Evolutionary conservation across 2,329 filamentous ascomycete genomes (phyloP).

Genomic region (Cladosporium cucumerinum): DNA sequence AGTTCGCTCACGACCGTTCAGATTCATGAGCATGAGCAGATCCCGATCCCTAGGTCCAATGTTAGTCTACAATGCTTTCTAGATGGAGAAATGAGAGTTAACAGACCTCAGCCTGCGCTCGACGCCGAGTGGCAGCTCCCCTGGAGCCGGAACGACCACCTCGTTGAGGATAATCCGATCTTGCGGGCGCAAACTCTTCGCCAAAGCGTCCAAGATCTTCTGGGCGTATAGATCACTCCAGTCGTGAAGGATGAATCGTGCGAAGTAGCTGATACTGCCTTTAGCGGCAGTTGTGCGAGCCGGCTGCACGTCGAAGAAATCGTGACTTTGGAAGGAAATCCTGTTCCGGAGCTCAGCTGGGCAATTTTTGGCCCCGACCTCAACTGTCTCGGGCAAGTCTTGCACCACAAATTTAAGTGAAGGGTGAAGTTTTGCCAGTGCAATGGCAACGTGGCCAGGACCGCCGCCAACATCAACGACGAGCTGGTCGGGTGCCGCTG

Average conservation of each 20-base stretch:
- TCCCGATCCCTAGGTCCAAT: conserved; percentile 20
- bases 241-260: conserved; percentile 28
- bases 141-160: conserved; percentile 20
- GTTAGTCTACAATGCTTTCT: background rate
- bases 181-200: conserved; percentile 21
- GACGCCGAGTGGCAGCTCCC: background rate
- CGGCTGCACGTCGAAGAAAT: background rate
- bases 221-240: conserved; percentile 26
- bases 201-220: conserved; percentile 23
- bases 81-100: accelerated
- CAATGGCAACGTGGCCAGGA: conserved; percentile 25
- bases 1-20: conserved; percentile 25
- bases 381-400: conserved; percentile 25
- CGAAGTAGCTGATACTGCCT: conserved; percentile 19
- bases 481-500: conserved; percentile 7
- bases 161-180: conserved; percentile 29
- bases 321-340: conserved; percentile 16
- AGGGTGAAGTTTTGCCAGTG: conserved; percentile 22
- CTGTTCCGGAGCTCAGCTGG: conserved; percentile 18
- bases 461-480: conserved; percentile 26
- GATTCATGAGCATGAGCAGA: conserved; percentile 26
- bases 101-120: conserved; percentile 22
- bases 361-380: conserved; percentile 23
- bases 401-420: conserved; percentile 24
- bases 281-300: background rate